A percentile compares a stretch with the other conserved stretches of the same genome.
Conservation (phyloP, 305 asterid species). For the Fraxinus latifolia region DNA sequence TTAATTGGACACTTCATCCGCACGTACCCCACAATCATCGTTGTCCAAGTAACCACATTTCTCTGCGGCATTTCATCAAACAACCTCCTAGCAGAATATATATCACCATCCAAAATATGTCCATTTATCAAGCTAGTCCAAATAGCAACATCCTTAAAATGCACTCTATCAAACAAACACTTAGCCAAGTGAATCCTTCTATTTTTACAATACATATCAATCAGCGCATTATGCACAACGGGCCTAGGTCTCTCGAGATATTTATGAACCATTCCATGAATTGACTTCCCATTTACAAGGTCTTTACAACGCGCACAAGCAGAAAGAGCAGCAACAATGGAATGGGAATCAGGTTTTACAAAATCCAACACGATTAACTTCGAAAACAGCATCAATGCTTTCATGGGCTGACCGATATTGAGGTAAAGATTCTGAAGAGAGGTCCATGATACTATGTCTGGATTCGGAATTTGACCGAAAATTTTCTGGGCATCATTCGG, state of each 20-base stretch:
- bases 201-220: conserved; percentile 67
- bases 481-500: conserved; percentile 37
- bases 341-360: conserved; percentile 56
- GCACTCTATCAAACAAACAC: conserved; percentile 40
- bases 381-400: conserved; percentile 42
- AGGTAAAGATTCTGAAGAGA: conserved; percentile 61
- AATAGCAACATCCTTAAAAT: conserved; percentile 54
- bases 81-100: conserved; percentile 44
- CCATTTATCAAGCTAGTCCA: conserved; percentile 81
- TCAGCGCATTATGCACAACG: conserved; percentile 54
- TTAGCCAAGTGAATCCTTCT: conserved; percentile 41
- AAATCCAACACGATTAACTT: conserved; percentile 30
- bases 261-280: conserved; percentile 61
- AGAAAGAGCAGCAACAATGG: conserved; percentile 58
- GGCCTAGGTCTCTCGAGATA: conserved; percentile 42
- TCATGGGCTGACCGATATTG: conserved; percentile 42
- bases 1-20: conserved; percentile 50
- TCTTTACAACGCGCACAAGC: conserved; percentile 57
- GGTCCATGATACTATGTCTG: conserved; percentile 68
- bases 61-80: conserved; percentile 61
- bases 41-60: conserved; percentile 78
- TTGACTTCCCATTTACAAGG: conserved; percentile 40
- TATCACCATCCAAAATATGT: conserved; percentile 42
- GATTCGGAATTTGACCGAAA: conserved; percentile 47
- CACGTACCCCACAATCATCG: conserved; percentile 71